These are phyloP conservation scores for Corchorus olitorius DNA, from an alignment of 345 rosid species.

Conservation along the genomic window DNA sequence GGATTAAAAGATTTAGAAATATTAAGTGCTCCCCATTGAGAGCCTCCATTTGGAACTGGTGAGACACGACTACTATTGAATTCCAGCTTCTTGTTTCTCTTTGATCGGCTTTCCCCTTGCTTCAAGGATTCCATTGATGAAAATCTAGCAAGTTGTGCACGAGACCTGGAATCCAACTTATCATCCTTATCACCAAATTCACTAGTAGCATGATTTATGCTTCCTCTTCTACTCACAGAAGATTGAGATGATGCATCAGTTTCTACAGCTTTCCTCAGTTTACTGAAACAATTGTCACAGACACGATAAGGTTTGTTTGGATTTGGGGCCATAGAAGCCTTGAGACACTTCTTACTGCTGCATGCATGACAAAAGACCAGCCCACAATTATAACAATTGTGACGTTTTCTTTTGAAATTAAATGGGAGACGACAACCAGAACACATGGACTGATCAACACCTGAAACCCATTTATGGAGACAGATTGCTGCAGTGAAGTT, in stretches of 20 bases:
- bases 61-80: constrained; percentile 97
- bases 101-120: constrained; percentile 69
- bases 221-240: constrained; percentile 75
- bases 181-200: constrained; percentile 72
- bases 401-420: constrained; percentile 84
- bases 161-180: constrained; percentile 78
- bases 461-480: constrained; percentile 96
- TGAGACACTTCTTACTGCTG: constrained; percentile 83
- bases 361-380: constrained; percentile 94
- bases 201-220: constrained; percentile 57
- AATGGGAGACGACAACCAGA: constrained; percentile 95
- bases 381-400: constrained; percentile 85
- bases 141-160: constrained; percentile 78
- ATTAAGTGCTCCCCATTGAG: constrained; percentile 83
- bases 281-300: constrained; percentile 85
- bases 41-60: constrained; percentile 86
- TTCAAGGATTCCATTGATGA: constrained; percentile 84
- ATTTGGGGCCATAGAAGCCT: constrained; percentile 98
- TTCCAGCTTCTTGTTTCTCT: constrained; percentile 87
- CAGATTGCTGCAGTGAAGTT: constrained; percentile 95
- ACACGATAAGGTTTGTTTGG: constrained; percentile 91
- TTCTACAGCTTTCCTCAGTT: constrained; percentile 74
- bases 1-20: constrained; percentile 82
- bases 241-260: constrained; percentile 68
- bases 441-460: constrained; percentile 96